Conservation (phyloP, 192 early-diverging fungal species). For the Podila horticola region DNA sequence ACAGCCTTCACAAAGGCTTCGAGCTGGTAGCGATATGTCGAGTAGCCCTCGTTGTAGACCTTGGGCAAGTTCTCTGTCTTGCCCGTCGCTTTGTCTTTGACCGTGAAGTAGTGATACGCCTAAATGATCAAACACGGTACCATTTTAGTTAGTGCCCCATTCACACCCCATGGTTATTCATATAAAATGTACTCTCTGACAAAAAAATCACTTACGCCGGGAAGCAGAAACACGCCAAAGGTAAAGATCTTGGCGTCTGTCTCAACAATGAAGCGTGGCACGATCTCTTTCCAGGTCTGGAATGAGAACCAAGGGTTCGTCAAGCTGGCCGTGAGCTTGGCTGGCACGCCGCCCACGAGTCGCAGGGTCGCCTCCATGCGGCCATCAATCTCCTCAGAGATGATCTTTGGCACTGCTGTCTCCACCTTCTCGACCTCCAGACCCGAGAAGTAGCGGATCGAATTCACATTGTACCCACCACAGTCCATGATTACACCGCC, state of each 20-base stretch:
- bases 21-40: constrained; percentile 43
- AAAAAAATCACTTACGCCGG: constrained; percentile 12
- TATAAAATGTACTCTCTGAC: neutral
- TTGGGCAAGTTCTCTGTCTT: constrained; percentile 35
- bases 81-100: constrained; percentile 49
- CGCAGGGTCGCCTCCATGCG: constrained; percentile 25
- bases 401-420: constrained; percentile 19
- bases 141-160: neutral
- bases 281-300: constrained; percentile 11
- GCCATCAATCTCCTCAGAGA: constrained; percentile 30
- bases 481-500: constrained; percentile 44
- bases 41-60: constrained; percentile 29
- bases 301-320: constrained; percentile 29
- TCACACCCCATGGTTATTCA: too few species aligned
- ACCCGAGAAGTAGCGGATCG: constrained; percentile 40
- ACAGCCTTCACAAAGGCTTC: constrained; percentile 50
- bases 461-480: constrained; percentile 47
- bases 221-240: constrained; percentile 25
- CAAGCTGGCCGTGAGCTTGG: constrained; percentile 15
- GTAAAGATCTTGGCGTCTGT: constrained; percentile 51
- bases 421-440: constrained; percentile 36
- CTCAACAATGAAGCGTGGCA: constrained; percentile 20
- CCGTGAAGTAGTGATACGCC: constrained; percentile 42
- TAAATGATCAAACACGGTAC: neutral
- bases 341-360: constrained; percentile 8